These are phyloP conservation scores for Fusarium azukiicola DNA, from an alignment of 2,329 filamentous ascomycete species.

Conservation along the genomic window DNA sequence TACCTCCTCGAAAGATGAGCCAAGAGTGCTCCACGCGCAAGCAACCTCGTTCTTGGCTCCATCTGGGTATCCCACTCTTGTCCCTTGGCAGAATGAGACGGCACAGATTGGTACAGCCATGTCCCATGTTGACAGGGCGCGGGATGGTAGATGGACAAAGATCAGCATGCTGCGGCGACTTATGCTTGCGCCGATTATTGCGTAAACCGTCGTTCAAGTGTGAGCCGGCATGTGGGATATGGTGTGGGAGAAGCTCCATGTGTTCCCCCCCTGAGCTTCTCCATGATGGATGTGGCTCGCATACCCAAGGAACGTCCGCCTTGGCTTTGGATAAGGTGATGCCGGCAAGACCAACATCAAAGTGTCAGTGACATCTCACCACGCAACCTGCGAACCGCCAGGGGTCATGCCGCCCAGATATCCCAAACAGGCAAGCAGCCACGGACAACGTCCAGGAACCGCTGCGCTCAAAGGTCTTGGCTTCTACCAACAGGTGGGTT, in stretches of 20 bases:
- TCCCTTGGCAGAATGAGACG: background rate
- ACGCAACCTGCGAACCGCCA: background rate
- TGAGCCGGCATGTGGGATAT: slow-evolving; percentile 14
- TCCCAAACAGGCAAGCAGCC: slow-evolving; percentile 1
- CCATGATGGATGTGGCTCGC: too few species aligned
- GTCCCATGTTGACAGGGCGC: background rate
- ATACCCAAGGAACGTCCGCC: background rate
- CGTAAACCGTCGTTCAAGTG: slow-evolving; percentile 2
- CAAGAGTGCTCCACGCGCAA: background rate
- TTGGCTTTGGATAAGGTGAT: background rate
- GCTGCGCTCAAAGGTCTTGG: slow-evolving; percentile 11
- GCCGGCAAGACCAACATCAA: background rate
- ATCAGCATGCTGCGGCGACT: background rate
- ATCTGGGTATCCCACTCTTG: background rate
- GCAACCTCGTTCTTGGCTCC: slow-evolving; percentile 5
- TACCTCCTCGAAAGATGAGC: background rate
- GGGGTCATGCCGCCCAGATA: background rate
- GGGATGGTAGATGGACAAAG: background rate
- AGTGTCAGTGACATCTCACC: slow-evolving; percentile 1
- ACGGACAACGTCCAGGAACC: background rate
- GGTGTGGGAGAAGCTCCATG: background rate
- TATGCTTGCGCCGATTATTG: slow-evolving; percentile 5
- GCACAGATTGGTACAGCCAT: background rate
- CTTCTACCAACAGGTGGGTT: background rate
- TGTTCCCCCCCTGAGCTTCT: background rate